phyloP scores from a whole-genome alignment of 495 filamentous ascomycete species.

The Annulohypoxylon bovei region DNA sequence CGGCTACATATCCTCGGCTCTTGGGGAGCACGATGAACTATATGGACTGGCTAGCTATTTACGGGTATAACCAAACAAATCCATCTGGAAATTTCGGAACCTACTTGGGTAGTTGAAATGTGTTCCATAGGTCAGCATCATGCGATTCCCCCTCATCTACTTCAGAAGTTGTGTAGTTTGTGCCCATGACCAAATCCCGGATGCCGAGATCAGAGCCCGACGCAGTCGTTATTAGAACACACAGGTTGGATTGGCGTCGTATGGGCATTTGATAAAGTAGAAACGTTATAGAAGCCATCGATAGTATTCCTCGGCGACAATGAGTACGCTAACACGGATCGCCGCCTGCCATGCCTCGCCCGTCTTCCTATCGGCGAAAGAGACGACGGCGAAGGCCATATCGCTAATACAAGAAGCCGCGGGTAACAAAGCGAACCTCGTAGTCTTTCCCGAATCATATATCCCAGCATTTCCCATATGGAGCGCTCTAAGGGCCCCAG shows the following conservation, averaged over 20 bases:
- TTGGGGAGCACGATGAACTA: background rate
- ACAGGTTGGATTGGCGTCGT: background rate
- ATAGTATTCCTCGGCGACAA: constrained; percentile 6
- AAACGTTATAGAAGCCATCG: background rate
- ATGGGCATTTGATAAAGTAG: background rate
- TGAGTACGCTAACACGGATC: constrained; percentile 26
- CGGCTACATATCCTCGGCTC: background rate
- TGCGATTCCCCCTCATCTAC: constrained; percentile 34
- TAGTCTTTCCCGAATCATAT: constrained; percentile 59
- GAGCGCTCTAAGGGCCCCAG: constrained; percentile 47
- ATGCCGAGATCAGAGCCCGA: constrained; percentile 37
- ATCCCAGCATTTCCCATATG: constrained; percentile 54
- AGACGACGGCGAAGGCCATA: constrained; percentile 51
- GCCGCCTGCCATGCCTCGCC: constrained; percentile 53
- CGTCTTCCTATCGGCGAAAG: constrained; percentile 48
- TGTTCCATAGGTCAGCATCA: constrained; percentile 21
- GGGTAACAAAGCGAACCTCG: constrained; percentile 48
- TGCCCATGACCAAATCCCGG: constrained; percentile 33
- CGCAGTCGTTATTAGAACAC: background rate
- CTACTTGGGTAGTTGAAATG: background rate
- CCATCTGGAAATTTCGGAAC: background rate
- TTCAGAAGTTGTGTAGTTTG: background rate
- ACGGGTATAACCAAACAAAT: background rate
- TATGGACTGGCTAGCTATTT: background rate
- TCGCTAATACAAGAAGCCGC: constrained; percentile 54